Evolutionary conservation across 148 eudicot genomes (phyloP).

Genomic region (Dysphania ambrosioides): DNA sequence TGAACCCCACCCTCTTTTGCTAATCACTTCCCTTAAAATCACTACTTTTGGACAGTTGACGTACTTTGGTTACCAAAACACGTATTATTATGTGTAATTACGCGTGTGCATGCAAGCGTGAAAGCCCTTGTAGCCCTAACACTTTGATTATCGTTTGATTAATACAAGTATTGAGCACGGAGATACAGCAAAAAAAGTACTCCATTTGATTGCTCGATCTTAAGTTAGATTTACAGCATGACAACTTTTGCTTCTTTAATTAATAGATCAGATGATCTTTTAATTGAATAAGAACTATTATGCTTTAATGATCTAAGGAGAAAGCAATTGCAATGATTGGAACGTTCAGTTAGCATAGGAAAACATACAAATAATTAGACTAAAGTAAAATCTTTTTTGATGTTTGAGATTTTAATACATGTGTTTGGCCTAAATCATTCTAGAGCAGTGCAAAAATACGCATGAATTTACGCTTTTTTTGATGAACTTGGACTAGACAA

Average conservation of each 20-base stretch:
- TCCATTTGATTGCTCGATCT: not conserved
- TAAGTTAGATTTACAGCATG: not conserved
- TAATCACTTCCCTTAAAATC: not conserved
- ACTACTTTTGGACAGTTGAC: not conserved
- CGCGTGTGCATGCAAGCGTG: not conserved
- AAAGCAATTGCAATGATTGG: not conserved
- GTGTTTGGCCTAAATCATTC: not conserved
- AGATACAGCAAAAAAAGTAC: not conserved
- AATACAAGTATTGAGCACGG: not conserved
- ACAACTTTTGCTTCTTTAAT: not conserved
- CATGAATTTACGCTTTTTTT: not conserved
- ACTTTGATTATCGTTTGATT: not conserved
- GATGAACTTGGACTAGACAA: not conserved
- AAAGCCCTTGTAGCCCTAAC: not conserved
- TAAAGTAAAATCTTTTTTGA: not conserved
- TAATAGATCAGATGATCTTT: not conserved
- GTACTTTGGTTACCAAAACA: not conserved
- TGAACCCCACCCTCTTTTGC: not conserved
- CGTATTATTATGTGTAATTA: not conserved
- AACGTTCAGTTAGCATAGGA: not conserved
- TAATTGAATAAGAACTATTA: not conserved
- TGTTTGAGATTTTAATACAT: not conserved
- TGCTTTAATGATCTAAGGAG: not conserved
- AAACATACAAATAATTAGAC: not conserved
- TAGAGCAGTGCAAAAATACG: slow-evolving; percentile 6